phyloP scores from a whole-genome alignment of 2,329 filamentous ascomycete genomes.

The Ophiobolus disseminans region DNA sequence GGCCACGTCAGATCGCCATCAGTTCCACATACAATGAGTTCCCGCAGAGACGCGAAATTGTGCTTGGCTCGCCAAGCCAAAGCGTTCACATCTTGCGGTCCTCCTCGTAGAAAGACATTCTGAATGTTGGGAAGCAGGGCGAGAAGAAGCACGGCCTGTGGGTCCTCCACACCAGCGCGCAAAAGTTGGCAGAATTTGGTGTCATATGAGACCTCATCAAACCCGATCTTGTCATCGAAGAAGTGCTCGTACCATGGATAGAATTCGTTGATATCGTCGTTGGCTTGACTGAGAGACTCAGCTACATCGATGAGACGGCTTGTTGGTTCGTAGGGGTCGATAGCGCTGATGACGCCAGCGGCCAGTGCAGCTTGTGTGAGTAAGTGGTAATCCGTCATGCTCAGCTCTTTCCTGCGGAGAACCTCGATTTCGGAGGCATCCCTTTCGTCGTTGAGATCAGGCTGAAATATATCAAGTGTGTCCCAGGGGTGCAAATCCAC shows the following conservation, averaged over 20 bases:
- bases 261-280: background rate
- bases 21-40: background rate
- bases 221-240: conserved; percentile 1
- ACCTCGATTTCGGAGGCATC: background rate
- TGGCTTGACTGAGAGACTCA: background rate
- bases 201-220: conserved; percentile 2
- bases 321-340: conserved; percentile 9
- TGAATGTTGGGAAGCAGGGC: conserved; percentile 8
- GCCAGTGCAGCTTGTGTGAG: conserved; percentile 12
- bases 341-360: conserved; percentile 11
- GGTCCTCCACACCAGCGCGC: conserved; percentile 9
- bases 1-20: background rate
- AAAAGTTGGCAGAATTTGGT: conserved; percentile 14
- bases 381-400: background rate
- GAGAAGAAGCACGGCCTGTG: conserved; percentile 9
- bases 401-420: background rate
- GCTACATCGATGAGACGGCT: conserved; percentile 7
- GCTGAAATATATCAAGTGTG: background rate
- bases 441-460: background rate
- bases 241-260: background rate
- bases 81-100: background rate
- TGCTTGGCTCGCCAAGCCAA: conserved; percentile 2
- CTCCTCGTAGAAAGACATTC: background rate
- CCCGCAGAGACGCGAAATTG: background rate
- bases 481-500: conserved; percentile 6